Evolutionary conservation across 2,329 filamentous ascomycete genomes (phyloP).

Genomic region (Apiospora malaysiana): DNA sequence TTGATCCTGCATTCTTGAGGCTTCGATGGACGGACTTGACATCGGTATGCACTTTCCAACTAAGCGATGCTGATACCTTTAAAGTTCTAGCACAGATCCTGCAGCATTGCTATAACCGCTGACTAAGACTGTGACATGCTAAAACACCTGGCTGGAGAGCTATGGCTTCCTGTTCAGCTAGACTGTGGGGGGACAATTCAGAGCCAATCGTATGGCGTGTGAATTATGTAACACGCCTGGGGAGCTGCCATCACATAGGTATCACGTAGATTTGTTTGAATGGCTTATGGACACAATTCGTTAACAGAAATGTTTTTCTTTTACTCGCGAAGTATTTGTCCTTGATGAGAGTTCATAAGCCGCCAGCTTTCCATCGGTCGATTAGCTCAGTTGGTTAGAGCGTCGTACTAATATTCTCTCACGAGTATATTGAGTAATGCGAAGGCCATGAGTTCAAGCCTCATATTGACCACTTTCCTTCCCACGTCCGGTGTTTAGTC

Average conservation of each 20-base stretch:
- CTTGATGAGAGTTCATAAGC: neutral
- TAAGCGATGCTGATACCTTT: neutral
- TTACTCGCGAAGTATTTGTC: neutral
- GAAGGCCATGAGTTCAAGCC: constrained; percentile 15
- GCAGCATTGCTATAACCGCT: neutral
- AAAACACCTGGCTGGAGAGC: neutral
- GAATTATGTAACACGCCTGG: neutral
- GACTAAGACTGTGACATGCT: neutral
- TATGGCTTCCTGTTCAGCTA: neutral
- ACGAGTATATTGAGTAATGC: constrained; percentile 1
- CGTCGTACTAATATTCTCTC: constrained; percentile 17
- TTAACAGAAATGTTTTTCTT: neutral
- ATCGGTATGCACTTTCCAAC: neutral
- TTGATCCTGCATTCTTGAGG: neutral
- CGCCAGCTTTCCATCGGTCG: neutral
- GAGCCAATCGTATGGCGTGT: neutral
- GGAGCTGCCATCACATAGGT: no score
- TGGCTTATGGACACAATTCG: neutral
- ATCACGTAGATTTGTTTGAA: neutral
- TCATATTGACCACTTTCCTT: neutral
- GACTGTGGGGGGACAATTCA: no score
- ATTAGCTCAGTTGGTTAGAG: constrained; percentile 18
- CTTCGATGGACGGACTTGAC: neutral
- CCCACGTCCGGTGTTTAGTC: neutral
- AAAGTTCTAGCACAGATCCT: neutral